Conservation (phyloP, 257 asterid species). For the Eustoma russellianum region DNA sequence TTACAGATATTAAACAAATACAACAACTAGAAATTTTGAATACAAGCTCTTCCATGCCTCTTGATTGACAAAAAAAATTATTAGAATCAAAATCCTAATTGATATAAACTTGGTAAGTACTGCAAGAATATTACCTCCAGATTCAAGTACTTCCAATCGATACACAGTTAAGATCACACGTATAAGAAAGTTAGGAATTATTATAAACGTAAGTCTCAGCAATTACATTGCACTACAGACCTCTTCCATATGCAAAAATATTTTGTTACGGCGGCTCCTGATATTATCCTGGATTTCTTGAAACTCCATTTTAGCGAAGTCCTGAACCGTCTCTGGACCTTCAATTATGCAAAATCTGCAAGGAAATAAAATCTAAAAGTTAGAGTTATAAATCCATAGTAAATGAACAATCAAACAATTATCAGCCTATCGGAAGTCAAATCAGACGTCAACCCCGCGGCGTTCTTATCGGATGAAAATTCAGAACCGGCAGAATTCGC, state of each 20-base stretch:
- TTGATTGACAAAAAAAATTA: too few species aligned
- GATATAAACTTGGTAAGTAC: neutral
- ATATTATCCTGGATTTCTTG: conserved; percentile 89
- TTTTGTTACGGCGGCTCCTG: conserved; percentile 80
- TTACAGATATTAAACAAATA: too few species aligned
- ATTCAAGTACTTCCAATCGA: neutral
- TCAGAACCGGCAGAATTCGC: conserved; percentile 38
- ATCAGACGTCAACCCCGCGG: conserved; percentile 27
- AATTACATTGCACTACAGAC: conserved; percentile 19
- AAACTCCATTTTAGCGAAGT: conserved; percentile 76
- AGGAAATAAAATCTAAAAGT: conserved; percentile 3
- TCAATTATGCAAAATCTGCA: conserved; percentile 90
- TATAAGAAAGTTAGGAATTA: neutral
- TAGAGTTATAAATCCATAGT: neutral
- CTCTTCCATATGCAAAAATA: conserved; percentile 97
- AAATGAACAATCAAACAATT: neutral
- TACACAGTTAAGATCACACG: neutral
- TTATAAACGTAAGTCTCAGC: neutral
- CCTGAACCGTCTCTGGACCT: conserved; percentile 92
- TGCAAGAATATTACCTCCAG: neutral
- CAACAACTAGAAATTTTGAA: too few species aligned
- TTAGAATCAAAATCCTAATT: too few species aligned
- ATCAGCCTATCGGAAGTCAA: neutral
- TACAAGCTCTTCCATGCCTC: too few species aligned
- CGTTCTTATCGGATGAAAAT: conserved; percentile 30